Base-by-base conservation (phyloP, 2,329 filamentous ascomycete species). In the Aspergillus phoenicis region DNA sequence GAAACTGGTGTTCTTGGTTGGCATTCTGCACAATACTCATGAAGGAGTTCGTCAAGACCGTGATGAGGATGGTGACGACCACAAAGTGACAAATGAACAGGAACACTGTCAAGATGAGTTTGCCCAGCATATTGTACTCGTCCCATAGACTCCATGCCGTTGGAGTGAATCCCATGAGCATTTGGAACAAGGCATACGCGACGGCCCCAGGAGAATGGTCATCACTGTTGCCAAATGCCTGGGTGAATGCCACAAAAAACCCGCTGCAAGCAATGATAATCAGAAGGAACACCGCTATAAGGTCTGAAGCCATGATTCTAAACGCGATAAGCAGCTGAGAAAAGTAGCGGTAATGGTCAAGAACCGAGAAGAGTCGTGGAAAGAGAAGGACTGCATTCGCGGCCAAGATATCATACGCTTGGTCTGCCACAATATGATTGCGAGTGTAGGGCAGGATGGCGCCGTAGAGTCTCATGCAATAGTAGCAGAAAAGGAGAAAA, bases 281-380 rank as follows among this genome's bases (percentile, higher is more conserved):
- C 48, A 97, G 82, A 0, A 95, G 82, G 56, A 95, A 89, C 1
- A 97, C 88, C 2, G 94, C 93, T 4, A 91, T 86, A 24, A 98
- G 80, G 73, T 98, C 94, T 53, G 93, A 86, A 1, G 91, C 92
- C 93, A 98, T 97, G 73, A 97, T 87, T 20, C 93, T 88, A 71
- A 98, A 97, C 3, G 93, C 93, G 66, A 97, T 96, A 55, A 97
- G 84, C 20, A 98, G 84, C 77, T 97, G 94, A 0, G 93, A 97
- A 75, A 97, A 97, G 78, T 97, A 97, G 67, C 91, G 91, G 74
- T 96, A 97, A 76, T 97, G 93, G 71, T 98, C 94, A 62, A 98
- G 83, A 15, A 97, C 87, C 61, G 91, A 96, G 78, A 97, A 97
- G 15, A 97, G 87, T 49, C 94, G 89, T 36, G 94, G 94, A 66